Evolutionary conservation across 164 flowering plant genomes (phyloP).

Genomic region (Akebia trifoliata): DNA sequence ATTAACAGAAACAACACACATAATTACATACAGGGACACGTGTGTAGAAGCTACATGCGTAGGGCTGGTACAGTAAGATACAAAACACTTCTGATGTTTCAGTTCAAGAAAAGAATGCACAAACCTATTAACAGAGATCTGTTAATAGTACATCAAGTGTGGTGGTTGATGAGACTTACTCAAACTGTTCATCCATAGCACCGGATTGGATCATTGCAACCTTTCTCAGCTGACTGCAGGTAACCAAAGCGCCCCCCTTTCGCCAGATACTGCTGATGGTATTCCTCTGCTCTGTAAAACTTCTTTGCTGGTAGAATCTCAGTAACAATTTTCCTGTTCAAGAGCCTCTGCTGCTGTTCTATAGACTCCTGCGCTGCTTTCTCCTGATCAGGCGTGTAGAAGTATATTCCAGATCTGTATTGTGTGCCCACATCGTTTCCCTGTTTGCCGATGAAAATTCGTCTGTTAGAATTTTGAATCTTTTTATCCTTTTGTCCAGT

Average conservation of each 20-base stretch:
- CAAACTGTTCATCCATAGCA: slow-evolving; percentile 57
- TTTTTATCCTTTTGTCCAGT: background rate
- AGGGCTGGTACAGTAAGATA: too few species aligned
- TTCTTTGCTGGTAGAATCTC: slow-evolving; percentile 91
- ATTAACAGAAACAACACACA: too few species aligned
- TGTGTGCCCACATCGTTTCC: slow-evolving; percentile 91
- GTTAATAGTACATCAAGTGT: too few species aligned
- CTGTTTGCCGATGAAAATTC: slow-evolving; percentile 25
- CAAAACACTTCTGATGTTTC: too few species aligned
- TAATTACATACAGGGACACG: too few species aligned
- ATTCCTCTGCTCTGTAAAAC: slow-evolving; percentile 87
- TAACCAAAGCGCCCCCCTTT: slow-evolving; percentile 86
- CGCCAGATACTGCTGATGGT: slow-evolving; percentile 87
- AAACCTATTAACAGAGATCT: too few species aligned
- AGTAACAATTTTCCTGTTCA: slow-evolving; percentile 70
- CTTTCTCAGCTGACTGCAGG: slow-evolving; percentile 67
- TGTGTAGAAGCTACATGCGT: too few species aligned
- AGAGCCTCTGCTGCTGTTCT: slow-evolving; percentile 57
- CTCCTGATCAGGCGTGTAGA: slow-evolving; percentile 85
- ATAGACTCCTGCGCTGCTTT: slow-evolving; percentile 55
- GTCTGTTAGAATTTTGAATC: background rate
- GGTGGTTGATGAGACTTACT: too few species aligned
- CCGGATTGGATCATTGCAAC: slow-evolving; percentile 80
- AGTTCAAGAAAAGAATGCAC: too few species aligned
- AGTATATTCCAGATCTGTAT: slow-evolving; percentile 91